Evolutionary conservation across 2,329 filamentous ascomycete genomes (phyloP).

Genomic region (Fusarium kyushuense): DNA sequence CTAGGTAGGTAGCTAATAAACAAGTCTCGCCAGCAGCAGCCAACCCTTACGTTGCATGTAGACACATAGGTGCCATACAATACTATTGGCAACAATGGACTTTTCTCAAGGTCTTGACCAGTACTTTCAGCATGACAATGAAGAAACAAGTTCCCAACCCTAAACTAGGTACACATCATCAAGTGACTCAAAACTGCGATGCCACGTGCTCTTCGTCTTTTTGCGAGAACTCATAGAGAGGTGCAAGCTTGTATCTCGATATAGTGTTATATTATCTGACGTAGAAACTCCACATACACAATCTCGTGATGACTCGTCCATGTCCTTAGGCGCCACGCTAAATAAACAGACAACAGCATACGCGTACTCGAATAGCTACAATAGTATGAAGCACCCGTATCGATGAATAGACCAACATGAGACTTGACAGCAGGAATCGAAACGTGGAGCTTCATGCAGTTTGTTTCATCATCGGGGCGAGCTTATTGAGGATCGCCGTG

Average conservation of each 20-base stretch:
- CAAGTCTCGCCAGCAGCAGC: not conserved
- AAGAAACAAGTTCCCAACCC: not conserved
- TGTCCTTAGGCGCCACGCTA: not conserved
- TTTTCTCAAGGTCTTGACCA: not conserved
- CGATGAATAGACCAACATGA: conserved; percentile 4
- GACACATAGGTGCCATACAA: no score
- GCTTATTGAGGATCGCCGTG: conserved; percentile 1
- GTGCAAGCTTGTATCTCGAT: not conserved
- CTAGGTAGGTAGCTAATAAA: no score
- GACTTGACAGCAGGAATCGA: conserved; percentile 19
- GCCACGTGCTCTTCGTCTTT: not conserved
- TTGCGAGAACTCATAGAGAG: not conserved
- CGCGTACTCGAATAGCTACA: not conserved
- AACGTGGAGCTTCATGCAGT: conserved; percentile 37
- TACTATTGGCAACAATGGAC: not conserved
- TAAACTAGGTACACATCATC: not conserved
- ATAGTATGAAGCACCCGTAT: not conserved
- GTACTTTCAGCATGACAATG: not conserved
- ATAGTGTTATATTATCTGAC: not conserved
- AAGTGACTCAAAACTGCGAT: not conserved
- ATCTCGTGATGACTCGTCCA: not conserved
- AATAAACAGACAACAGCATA: not conserved
- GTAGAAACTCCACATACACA: not conserved
- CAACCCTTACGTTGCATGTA: not conserved
- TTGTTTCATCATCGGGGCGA: conserved; percentile 25